Evolutionary conservation across 768 basidiomycete species (phyloP), one percentile per base, ranked within the genome.

Genomic region (Gymnopilus dilepis): DNA sequence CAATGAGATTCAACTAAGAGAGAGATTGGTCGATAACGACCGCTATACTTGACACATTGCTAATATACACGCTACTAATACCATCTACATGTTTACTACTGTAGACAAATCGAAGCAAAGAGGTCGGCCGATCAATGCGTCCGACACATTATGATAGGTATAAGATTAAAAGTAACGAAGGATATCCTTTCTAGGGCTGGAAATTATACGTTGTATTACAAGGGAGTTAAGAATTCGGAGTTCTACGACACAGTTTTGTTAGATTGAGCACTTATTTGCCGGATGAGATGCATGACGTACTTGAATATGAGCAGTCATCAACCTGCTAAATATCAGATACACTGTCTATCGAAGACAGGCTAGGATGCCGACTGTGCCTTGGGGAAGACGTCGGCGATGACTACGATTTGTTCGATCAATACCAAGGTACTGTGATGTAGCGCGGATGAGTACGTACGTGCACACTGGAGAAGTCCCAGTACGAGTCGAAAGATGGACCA

Each of bases 401-500:
- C 24, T 31, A 28, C 48, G 41, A 41, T 2, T 28, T 8, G 42
- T 19, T 38, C 15, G 38, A 41, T 33, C 33, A 21, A 33, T 15
- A 26, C 19, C 6, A 31, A 22, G 31, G n/a, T 22, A 41, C 54
- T 28, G n/a, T 37, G 52, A 33, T 21, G 21, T 22, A 47, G 19
- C 12, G 17, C 43, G 41, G 12, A 47, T 21, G n/a, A n/a, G n/a
- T n/a, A 40, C 34, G 15, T 37, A 54, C 52, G 34, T 51, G 22
- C 15, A 54, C 52, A 48, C 41, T 31, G 42, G 38, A 51, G 17
- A 28, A 47, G n/a, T 24, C 43, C 51, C 15, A 45, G 45, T 30
- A 61, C 47, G 8, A 63, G 15, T 67, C 64, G 33, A 65, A 55
- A 6, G 63, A 60, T 31, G 63, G 48, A 9, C 60, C 59, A 4